Conservation (phyloP, 2,329 filamentous ascomycete species). For the Trichoderma sp. region DNA sequence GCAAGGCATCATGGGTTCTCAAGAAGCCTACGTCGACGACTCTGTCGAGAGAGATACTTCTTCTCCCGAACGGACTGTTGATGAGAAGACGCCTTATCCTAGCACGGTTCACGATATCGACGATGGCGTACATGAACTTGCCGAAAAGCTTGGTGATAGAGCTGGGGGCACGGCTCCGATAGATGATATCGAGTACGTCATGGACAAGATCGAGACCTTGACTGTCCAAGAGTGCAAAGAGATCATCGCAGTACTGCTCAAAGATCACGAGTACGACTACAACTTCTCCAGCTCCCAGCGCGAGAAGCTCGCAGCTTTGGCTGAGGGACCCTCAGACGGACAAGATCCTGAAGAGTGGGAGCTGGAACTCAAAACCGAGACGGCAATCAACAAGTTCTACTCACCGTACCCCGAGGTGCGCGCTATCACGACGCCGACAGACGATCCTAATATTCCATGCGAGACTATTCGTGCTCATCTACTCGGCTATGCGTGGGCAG, state of each 20-base stretch:
- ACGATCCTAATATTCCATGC: slow-evolving; percentile 45
- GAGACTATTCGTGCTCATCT: slow-evolving; percentile 48
- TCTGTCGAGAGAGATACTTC: neutral
- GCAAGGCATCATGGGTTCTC: slow-evolving; percentile 1
- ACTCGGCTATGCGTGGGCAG: slow-evolving; percentile 44
- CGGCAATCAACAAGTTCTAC: slow-evolving; percentile 31
- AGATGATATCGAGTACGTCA: slow-evolving; percentile 35
- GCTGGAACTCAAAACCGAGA: slow-evolving; percentile 31
- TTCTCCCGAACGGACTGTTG: neutral
- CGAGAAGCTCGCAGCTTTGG: slow-evolving; percentile 31
- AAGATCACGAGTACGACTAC: slow-evolving; percentile 36
- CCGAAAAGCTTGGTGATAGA: slow-evolving; percentile 30
- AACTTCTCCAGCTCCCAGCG: slow-evolving; percentile 33
- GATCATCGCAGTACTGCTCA: slow-evolving; percentile 32
- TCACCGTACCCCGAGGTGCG: slow-evolving; percentile 44
- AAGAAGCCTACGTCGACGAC: neutral
- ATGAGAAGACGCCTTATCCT: neutral
- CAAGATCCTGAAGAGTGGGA: slow-evolving; percentile 31
- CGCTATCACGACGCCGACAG: slow-evolving; percentile 49
- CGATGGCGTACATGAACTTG: slow-evolving; percentile 24
- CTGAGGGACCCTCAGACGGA: slow-evolving; percentile 30
- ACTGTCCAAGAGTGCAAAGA: slow-evolving; percentile 32
- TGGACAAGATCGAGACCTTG: slow-evolving; percentile 34
- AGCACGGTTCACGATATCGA: slow-evolving; percentile 10
- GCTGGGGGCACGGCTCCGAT: slow-evolving; percentile 33